phyloP scores from a whole-genome alignment of 768 basidiomycete species.

The Lactarius sp. region DNA sequence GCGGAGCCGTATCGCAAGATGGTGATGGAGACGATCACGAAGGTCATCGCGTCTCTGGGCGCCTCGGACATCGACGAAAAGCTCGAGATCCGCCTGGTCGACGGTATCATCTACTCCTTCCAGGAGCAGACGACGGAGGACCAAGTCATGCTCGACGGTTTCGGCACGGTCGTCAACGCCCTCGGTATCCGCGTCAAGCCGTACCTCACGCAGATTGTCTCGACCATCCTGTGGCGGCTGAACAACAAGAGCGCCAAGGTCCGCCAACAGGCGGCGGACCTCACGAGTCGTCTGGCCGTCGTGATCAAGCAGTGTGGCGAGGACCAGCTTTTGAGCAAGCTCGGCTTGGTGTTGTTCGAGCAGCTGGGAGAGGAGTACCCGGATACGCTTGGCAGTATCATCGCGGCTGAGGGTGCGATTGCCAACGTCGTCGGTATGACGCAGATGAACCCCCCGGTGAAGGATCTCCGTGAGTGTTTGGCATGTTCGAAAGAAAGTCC shows the following conservation, averaged over 20 bases:
- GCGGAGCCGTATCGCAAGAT: conserved; percentile 94
- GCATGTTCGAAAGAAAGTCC: not conserved
- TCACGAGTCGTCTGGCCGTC: conserved; percentile 91
- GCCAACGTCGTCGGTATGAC: conserved; percentile 99
- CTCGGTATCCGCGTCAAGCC: conserved; percentile 95
- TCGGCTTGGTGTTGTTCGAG: conserved; percentile 95
- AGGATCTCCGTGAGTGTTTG: conserved; percentile 83
- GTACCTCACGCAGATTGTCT: conserved; percentile 97
- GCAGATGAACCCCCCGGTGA: conserved; percentile 99
- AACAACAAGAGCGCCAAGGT: conserved; percentile 99
- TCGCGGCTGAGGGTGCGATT: conserved; percentile 96
- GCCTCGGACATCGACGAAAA: conserved; percentile 98
- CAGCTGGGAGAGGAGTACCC: conserved; percentile 99
- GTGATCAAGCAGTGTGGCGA: conserved; percentile 99
- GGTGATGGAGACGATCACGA: conserved; percentile 99
- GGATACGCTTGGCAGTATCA: conserved; percentile 98
- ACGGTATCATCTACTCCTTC: conserved; percentile 99
- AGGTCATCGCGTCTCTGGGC: conserved; percentile 87
- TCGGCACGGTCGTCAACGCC: conserved; percentile 95
- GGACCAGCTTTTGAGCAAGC: conserved; percentile 90
- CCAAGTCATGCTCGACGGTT: conserved; percentile 98
- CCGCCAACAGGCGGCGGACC: conserved; percentile 97
- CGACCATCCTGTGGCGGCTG: conserved; percentile 96
- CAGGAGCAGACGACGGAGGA: conserved; percentile 99
- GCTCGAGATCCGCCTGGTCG: conserved; percentile 88